These are phyloP conservation scores for Puya raimondii DNA, from an alignment of 176 grass and related monocot genomes.

Conservation along the genomic window DNA sequence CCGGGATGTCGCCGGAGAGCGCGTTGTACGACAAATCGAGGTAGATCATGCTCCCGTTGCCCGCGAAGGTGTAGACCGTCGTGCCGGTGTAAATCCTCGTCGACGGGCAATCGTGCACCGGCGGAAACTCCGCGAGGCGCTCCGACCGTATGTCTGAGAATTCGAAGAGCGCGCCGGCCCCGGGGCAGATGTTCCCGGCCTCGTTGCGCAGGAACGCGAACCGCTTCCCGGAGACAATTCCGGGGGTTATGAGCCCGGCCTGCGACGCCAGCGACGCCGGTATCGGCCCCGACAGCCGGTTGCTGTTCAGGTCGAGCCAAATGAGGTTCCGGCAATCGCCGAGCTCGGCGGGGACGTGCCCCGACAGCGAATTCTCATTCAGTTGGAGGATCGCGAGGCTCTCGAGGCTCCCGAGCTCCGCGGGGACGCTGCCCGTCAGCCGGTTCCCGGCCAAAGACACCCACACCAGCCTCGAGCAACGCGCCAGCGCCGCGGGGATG, in stretches of 20 bases:
- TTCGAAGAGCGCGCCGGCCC: constrained; percentile 88
- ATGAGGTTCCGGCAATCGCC: constrained; percentile 80
- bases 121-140: constrained; percentile 47
- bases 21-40: constrained; percentile 87
- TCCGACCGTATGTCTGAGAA: constrained; percentile 78
- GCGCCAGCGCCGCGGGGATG: constrained; percentile 54
- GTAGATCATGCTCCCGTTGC: constrained; percentile 94
- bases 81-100: constrained; percentile 83
- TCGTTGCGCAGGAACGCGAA: constrained; percentile 87
- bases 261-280: constrained; percentile 45
- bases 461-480: constrained; percentile 73
- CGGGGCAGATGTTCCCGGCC: constrained; percentile 83
- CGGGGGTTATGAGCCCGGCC: constrained; percentile 57
- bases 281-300: constrained; percentile 51
- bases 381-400: constrained; percentile 86
- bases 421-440: constrained; percentile 52
- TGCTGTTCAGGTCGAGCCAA: constrained; percentile 91
- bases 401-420: constrained; percentile 43
- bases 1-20: constrained; percentile 45
- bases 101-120: constrained; percentile 50
- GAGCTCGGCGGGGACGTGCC: constrained; percentile 48
- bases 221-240: constrained; percentile 79
- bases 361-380: constrained; percentile 59
- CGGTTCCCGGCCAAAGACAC: constrained; percentile 66
- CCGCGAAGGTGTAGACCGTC: constrained; percentile 48